Base-by-base conservation (phyloP, 495 filamentous ascomycete genomes). In the Cercophora sp. region DNA sequence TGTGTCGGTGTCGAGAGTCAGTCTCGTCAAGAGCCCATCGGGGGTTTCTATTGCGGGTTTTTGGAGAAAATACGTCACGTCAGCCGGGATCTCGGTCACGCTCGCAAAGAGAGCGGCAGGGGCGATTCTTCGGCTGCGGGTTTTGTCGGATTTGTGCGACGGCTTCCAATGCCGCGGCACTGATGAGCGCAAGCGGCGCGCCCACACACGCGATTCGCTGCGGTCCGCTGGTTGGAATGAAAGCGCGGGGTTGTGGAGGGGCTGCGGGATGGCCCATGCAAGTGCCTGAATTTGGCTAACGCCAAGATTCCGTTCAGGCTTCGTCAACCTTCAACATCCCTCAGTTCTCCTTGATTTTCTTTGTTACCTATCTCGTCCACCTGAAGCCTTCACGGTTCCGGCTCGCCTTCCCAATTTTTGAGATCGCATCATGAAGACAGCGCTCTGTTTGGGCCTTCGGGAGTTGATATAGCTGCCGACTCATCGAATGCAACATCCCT, bases 91-190 rank as follows among this genome's bases (percentile, higher is more conserved):
- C n/a, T 16, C 26, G 16, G 44, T 47, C 44, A 47, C 44, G 44
- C 27, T 29, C 22, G 11, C 1, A 3, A 0, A 22, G 5, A 18
- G 20, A 37, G 29, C 48, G n/a, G 34, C 37, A n/a, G 25, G 48
- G 47, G 54, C 39, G 24, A 45, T 27, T 31, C 15, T n/a, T n/a
- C n/a, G n/a, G n/a, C n/a, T n/a, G 29, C 43, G 42, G 55, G 41
- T 43, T 56, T 51, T 42, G 42, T 58, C 47, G 52, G 46, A 37
- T 61, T 15, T 53, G 54, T 32, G 25, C 19, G 27, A 54, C 15
- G 26, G 47, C 46, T 47, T 24, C 50, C 51, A 54, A 35, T 55
- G 46, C 56, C 46, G 40, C 51, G 51, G 56, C 51, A 54, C 32
- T 53, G 41, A n/a, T n/a, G n/a, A n/a, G n/a, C 32, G 31, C 32